A percentile compares a stretch with the other conserved stretches of the same genome.
phyloP scores from a whole-genome alignment of 2,329 filamentous ascomycete genomes.

The Colletotrichum aenigma region DNA sequence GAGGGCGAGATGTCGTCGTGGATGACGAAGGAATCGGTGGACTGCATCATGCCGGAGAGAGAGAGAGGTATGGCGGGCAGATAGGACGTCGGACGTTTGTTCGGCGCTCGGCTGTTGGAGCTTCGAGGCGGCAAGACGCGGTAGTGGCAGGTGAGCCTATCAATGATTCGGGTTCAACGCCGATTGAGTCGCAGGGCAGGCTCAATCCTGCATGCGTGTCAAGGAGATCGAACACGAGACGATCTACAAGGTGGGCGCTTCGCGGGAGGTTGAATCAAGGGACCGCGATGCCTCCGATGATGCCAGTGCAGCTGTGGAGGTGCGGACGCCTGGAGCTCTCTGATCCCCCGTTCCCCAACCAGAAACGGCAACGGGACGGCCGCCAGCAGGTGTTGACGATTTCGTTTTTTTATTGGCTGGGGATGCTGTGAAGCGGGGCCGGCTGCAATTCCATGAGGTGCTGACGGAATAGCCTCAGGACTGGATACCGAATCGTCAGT shows the following conservation, averaged over 20 bases:
- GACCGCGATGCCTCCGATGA: conserved; percentile 9
- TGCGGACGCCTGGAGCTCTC: conserved; percentile 4
- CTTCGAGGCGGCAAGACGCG: background rate
- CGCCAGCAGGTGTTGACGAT: background rate
- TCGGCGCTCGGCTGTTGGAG: conserved; percentile 11
- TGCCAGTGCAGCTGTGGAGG: background rate
- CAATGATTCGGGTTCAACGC: background rate
- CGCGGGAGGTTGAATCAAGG: background rate
- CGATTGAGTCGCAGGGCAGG: background rate
- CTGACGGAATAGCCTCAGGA: background rate
- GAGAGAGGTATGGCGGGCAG: conserved; percentile 25
- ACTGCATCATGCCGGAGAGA: conserved; percentile 32
- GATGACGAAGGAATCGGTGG: conserved; percentile 56
- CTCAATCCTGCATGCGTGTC: background rate
- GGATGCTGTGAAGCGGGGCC: background rate
- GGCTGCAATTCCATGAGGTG: background rate
- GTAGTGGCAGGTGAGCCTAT: background rate
- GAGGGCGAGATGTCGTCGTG: conserved; percentile 46
- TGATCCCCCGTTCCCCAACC: background rate
- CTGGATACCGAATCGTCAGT: background rate
- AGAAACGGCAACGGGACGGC: conserved; percentile 1
- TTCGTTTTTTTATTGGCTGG: background rate
- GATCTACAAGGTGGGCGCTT: background rate
- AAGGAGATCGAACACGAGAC: background rate
- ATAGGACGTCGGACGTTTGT: background rate